Base-by-base conservation (phyloP, 2,329 filamentous ascomycete species). In the Cadophora luteo-olivacea region DNA sequence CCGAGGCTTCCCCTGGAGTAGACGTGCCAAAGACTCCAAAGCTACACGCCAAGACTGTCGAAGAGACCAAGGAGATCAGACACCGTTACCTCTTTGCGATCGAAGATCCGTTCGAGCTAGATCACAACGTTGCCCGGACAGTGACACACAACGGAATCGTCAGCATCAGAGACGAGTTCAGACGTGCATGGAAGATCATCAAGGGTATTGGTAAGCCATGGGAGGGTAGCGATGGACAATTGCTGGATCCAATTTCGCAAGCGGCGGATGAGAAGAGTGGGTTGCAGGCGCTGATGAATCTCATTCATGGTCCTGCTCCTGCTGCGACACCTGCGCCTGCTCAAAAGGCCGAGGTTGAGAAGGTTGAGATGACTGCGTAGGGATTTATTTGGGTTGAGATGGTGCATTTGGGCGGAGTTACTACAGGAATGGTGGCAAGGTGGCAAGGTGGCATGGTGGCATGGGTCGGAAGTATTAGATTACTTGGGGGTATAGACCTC, bases 81-180 rank as follows among this genome's bases (percentile, higher is more conserved):
- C 88, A 94, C 75, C 88, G 93, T 14, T 97, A 93, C 78, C 85
- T 97, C 4, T 92, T 97, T 72, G 92, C 93, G 38, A 94, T 97
- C 69, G 94, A 97, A 77, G 94, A 97, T 78, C 94, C 94, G 0
- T 97, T 97, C 75, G 93, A 97, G 81, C 81, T 89, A 1, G 90
- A 93, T 51, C 93, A 97, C 80, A 97, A 97, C 74, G 91, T 97
- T 41, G 94, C 92, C 3, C 85, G 93, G 61, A 97, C 93, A 0
- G 93, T 97, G 0, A 94, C 91, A 7, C 92, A 95, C 75, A 87
- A 89, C 69, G 93, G 93, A 1, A 92, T 97, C 71, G 90, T 92
- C 1, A 86, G 90, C 0, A 96, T 97, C 69, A 85, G 92, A 51
- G 91, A 96, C 74, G 93, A 97, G 79, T 96, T 97, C 76, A 86